phyloP scores from a whole-genome alignment of 2,329 filamentous ascomycete species.

The Diplodia mutila region DNA sequence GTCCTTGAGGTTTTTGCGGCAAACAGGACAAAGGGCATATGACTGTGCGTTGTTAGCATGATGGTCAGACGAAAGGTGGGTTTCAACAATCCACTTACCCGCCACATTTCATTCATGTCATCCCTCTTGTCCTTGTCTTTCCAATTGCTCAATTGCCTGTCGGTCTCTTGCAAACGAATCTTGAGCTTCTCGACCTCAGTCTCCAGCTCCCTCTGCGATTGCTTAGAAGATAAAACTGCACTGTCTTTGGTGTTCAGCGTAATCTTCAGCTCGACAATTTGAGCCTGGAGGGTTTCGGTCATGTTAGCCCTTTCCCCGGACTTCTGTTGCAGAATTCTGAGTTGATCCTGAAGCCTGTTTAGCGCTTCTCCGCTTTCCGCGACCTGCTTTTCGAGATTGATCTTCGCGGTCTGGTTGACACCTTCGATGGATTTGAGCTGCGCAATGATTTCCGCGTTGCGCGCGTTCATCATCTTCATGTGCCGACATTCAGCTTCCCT shows the following conservation, averaged over 20 bases:
- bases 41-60: constrained; percentile 9
- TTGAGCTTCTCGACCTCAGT: constrained; percentile 79
- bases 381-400: constrained; percentile 89
- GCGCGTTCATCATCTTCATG: constrained; percentile 79
- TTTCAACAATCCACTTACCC: constrained; percentile 54
- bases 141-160: constrained; percentile 84
- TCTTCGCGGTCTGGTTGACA: constrained; percentile 72
- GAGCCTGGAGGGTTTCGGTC: constrained; percentile 72
- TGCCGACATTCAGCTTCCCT: constrained; percentile 78
- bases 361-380: constrained; percentile 81
- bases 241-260: constrained; percentile 77
- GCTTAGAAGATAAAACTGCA: constrained; percentile 65
- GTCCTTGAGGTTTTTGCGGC: constrained; percentile 91
- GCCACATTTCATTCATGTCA: constrained; percentile 27
- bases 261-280: constrained; percentile 76
- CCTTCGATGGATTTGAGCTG: constrained; percentile 90
- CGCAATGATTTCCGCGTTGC: constrained; percentile 90
- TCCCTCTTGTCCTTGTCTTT: constrained; percentile 64
- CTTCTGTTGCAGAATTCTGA: constrained; percentile 74
- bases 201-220: constrained; percentile 63
- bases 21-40: constrained; percentile 79
- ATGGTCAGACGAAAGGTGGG: neutral
- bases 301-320: constrained; percentile 70
- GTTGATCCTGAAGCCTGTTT: constrained; percentile 69
- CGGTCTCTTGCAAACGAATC: constrained; percentile 73